A percentile compares a stretch with the other conserved stretches of the same genome.
phyloP scores from a whole-genome alignment of 139 green algal species.

The Tetraselmis striata region DNA sequence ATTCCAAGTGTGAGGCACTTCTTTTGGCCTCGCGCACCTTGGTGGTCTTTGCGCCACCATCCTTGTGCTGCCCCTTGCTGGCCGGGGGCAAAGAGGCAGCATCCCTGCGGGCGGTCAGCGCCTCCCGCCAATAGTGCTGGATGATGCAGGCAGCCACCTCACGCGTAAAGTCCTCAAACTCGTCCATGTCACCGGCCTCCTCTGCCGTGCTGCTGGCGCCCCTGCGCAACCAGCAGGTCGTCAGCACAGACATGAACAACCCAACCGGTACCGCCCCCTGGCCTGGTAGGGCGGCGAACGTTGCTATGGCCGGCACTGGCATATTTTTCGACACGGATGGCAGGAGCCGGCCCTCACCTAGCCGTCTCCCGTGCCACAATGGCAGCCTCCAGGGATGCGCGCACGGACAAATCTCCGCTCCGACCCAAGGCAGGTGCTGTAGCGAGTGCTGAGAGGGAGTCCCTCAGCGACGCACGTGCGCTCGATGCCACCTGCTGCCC shows the following conservation, averaged over 20 bases:
- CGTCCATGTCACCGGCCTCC: background rate
- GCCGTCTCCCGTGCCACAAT: background rate
- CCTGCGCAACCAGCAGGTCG: background rate
- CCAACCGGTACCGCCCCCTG: too few species aligned
- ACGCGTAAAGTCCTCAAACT: conserved; percentile 27
- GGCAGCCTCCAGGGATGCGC: background rate
- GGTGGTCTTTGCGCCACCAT: too few species aligned
- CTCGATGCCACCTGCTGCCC: background rate
- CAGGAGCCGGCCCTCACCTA: background rate
- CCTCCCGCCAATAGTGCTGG: conserved; percentile 34
- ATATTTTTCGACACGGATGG: background rate
- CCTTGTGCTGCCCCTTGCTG: too few species aligned
- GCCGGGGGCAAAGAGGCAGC: too few species aligned
- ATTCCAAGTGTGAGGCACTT: too few species aligned
- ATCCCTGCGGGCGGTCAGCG: background rate
- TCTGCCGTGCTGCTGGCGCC: background rate
- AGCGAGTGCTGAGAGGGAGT: too few species aligned
- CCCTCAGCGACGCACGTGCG: background rate
- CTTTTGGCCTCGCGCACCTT: too few species aligned
- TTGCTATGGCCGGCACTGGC: too few species aligned
- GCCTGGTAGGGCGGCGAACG: too few species aligned
- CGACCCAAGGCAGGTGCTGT: background rate
- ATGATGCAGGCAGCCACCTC: conserved; percentile 53
- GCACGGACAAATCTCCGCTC: background rate
- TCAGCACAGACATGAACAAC: background rate